phyloP scores from a whole-genome alignment of 257 asterid genomes.

The Avicennia marina region DNA sequence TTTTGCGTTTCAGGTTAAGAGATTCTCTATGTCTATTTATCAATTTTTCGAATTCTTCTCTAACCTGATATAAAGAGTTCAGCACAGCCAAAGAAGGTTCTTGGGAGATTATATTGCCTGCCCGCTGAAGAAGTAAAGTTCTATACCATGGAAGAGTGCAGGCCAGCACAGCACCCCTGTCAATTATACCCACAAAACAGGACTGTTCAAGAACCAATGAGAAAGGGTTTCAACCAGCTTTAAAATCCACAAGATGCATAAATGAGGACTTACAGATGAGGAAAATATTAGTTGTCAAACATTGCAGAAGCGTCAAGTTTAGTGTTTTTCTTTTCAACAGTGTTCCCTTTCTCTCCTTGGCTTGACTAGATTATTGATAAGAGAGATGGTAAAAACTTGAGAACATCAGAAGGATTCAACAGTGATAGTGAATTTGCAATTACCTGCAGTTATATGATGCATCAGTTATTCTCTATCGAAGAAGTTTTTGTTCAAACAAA shows the following conservation, averaged over 20 bases:
- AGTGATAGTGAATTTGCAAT: slow-evolving; percentile 62
- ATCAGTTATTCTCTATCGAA: slow-evolving; percentile 11
- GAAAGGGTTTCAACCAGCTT: not conserved
- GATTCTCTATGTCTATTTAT: too few relatives aligned
- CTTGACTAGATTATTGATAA: slow-evolving; percentile 62
- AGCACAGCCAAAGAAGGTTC: slow-evolving; percentile 75
- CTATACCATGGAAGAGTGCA: slow-evolving; percentile 95
- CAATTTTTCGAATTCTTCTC: too few relatives aligned
- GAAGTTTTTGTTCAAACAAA: slow-evolving; percentile 3
- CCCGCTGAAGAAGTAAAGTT: slow-evolving; percentile 79
- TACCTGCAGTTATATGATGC: slow-evolving; percentile 51
- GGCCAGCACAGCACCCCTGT: slow-evolving; percentile 89
- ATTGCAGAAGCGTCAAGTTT: too few relatives aligned
- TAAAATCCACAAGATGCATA: too few relatives aligned
- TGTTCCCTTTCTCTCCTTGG: slow-evolving; percentile 27
- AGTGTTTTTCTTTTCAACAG: too few relatives aligned
- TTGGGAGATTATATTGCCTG: slow-evolving; percentile 84
- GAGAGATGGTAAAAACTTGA: slow-evolving; percentile 72
- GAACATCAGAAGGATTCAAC: slow-evolving; percentile 80
- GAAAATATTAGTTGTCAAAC: too few relatives aligned
- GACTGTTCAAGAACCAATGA: not conserved
- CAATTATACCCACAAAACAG: not conserved
- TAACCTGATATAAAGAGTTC: slow-evolving; percentile 83
- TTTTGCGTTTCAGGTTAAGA: too few relatives aligned
- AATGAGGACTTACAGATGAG: not conserved